Base-by-base conservation (phyloP, 352 stramenopile species). In the Phytophthora pisi region DNA sequence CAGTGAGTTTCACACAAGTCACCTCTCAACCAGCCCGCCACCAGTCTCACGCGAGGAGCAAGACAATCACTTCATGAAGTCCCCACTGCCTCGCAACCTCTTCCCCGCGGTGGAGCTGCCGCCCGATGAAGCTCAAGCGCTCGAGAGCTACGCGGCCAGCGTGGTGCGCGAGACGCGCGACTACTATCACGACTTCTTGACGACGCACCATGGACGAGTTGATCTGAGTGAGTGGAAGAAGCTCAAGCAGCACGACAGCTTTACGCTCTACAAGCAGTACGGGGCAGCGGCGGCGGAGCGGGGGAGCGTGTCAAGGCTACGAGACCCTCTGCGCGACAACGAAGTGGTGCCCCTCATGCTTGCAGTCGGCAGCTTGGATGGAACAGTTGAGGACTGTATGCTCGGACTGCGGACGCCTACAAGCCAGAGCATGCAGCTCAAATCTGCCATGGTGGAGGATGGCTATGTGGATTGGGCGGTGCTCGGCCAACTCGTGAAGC, bases 371-470 rank as follows among this genome's bases (percentile, higher is more conserved):
- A 82, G 74, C 24, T 70, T 83, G 45, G 54, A 72, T 11, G 76
- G 76, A 11, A 69, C 70, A 5, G 67, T 88, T 0, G 72, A 81
- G 55, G 77, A 88, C 66, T 77, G 78, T 15, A 80, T 88, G 77
- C 82, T 85, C 38, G 79, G 79, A 43, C 62, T 82, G 11, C 70
- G 77, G 38, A 84, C 76, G 18, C 74, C 72, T 31, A 83, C 77
- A 43, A 55, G 75, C 42, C 78, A 79, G 30, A 67, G 64, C 43
- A 84, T 87, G 78, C 74, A 78, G 57, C 76, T 89, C 57, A 77
- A 86, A 49, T 78, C 76, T 18, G 75, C 80, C 9, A 86, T 87
- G 66, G 66, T 87, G 40, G 66, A 86, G 5, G 82, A 88, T 59
- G 64, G 78, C 53, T 67, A 87, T 38, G 72, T 81, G 13, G 75